Percentiles rank a stretch among this genome's conserved stretches.
Evolutionary conservation across 495 filamentous ascomycete species (phyloP).

Genomic region (Talaromyces nanjingensis): DNA sequence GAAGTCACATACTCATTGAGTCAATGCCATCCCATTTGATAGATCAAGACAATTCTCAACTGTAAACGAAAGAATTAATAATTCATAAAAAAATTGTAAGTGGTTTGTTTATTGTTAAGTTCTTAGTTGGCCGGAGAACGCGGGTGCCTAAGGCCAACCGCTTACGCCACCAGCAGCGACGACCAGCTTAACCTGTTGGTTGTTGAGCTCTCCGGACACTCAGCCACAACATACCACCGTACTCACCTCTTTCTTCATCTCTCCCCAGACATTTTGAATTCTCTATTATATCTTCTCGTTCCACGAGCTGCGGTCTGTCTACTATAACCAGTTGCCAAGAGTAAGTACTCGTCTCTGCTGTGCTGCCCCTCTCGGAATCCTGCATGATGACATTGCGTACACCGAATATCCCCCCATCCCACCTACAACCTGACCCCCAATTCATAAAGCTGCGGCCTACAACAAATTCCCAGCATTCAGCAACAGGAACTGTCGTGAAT

Average conservation of each 20-base stretch:
- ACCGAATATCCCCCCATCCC: neutral
- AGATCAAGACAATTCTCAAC: neutral
- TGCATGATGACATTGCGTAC: neutral
- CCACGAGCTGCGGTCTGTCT: neutral
- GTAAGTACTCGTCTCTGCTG: neutral
- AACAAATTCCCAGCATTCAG: neutral
- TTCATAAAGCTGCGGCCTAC: neutral
- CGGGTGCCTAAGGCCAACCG: neutral
- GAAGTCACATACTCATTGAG: too few species aligned
- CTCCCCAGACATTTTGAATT: neutral
- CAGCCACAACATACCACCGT: neutral
- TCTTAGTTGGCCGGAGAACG: neutral
- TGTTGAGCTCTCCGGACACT: neutral
- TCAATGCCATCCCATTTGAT: neutral
- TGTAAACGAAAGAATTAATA: neutral
- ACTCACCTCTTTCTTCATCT: neutral
- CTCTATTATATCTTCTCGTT: neutral
- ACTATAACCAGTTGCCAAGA: neutral
- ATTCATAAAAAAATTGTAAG: neutral
- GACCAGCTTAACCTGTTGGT: neutral
- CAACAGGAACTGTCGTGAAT: neutral
- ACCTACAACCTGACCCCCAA: neutral
- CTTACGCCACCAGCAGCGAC: neutral
- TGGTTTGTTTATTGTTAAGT: neutral
- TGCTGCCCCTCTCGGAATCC: neutral